Evolutionary conservation across 495 filamentous ascomycete species (phyloP).

Genomic region (Ascodesmis nigricans): DNA sequence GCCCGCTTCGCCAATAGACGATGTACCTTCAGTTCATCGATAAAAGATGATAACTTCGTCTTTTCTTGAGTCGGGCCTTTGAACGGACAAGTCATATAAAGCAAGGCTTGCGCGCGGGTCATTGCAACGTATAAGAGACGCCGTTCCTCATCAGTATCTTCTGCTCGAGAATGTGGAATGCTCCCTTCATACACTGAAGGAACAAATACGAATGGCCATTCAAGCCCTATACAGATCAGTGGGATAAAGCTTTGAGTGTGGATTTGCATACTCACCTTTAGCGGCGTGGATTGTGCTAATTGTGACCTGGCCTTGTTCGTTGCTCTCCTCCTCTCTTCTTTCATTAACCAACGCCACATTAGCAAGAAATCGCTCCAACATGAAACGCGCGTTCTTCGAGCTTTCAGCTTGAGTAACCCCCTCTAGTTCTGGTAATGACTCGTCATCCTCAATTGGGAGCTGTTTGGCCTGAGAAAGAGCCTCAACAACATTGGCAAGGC

Average conservation of each 20-base stretch:
- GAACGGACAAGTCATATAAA: slow-evolving; percentile 74
- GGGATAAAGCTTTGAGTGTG: too few species aligned
- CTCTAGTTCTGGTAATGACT: slow-evolving; percentile 53
- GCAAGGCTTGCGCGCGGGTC: slow-evolving; percentile 74
- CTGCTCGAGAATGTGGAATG: slow-evolving; percentile 82
- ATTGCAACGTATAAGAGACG: slow-evolving; percentile 90
- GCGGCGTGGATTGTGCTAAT: slow-evolving; percentile 95
- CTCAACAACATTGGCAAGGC: slow-evolving; percentile 88
- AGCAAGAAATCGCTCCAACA: slow-evolving; percentile 60
- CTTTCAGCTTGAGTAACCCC: slow-evolving; percentile 42
- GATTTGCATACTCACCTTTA: slow-evolving; percentile 28
- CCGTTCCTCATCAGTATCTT: slow-evolving; percentile 77
- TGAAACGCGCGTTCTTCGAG: slow-evolving; percentile 33
- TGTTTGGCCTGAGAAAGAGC: slow-evolving; percentile 56
- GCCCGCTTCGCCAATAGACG: slow-evolving; percentile 34
- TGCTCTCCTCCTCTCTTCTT: slow-evolving; percentile 35
- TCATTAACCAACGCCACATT: slow-evolving; percentile 78
- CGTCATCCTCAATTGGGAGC: slow-evolving; percentile 35
- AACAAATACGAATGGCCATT: slow-evolving; percentile 95
- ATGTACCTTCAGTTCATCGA: slow-evolving; percentile 29
- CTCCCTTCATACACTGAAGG: slow-evolving; percentile 77
- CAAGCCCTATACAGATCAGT: slow-evolving; percentile 37
- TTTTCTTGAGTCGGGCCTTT: slow-evolving; percentile 36
- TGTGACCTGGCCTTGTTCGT: slow-evolving; percentile 47
- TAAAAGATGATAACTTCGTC: slow-evolving; percentile 40